A percentile compares a stretch with the other conserved stretches of the same genome.
Conservation (phyloP, 2,329 filamentous ascomycete species). For the Epichloe festucae region DNA sequence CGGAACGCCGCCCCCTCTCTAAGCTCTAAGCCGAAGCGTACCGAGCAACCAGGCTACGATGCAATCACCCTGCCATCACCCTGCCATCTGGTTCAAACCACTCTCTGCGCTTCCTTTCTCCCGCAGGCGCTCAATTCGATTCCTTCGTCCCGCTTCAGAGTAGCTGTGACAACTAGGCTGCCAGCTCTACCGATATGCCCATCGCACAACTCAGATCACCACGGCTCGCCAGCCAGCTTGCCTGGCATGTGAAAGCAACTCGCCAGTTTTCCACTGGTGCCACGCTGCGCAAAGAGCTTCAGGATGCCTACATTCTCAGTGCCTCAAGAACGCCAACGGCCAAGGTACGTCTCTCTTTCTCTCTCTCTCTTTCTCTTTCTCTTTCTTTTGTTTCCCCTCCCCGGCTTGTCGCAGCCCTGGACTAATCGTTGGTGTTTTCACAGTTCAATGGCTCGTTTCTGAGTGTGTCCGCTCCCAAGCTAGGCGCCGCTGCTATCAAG, state of each 20-base stretch:
- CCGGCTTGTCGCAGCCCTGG: neutral
- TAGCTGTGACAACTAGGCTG: neutral
- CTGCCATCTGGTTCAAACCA: neutral
- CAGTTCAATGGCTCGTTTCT: constrained; percentile 92
- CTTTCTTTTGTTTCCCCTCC: neutral
- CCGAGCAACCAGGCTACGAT: constrained; percentile 14
- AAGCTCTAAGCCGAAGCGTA: constrained; percentile 24
- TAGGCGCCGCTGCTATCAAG: constrained; percentile 85
- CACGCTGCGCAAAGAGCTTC: constrained; percentile 51
- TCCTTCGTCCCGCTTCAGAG: neutral
- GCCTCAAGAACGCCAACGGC: constrained; percentile 80
- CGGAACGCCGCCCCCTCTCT: constrained; percentile 12
- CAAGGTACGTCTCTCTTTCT: constrained; percentile 43
- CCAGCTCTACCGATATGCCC: constrained; percentile 14
- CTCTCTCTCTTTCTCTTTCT: neutral
- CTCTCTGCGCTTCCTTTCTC: neutral
- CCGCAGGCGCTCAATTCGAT: neutral
- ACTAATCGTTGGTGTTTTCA: neutral
- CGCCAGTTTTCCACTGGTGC: constrained; percentile 35
- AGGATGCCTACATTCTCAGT: constrained; percentile 88
- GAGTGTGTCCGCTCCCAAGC: constrained; percentile 69
- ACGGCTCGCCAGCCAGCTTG: constrained; percentile 22
- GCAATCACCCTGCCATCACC: neutral
- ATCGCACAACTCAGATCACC: constrained; percentile 21
- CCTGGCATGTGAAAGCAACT: constrained; percentile 25